Evolutionary conservation across 805 yeast genomes (phyloP), one percentile per base, ranked within the genome.

Genomic region (Nakazawaea anatomiae): DNA sequence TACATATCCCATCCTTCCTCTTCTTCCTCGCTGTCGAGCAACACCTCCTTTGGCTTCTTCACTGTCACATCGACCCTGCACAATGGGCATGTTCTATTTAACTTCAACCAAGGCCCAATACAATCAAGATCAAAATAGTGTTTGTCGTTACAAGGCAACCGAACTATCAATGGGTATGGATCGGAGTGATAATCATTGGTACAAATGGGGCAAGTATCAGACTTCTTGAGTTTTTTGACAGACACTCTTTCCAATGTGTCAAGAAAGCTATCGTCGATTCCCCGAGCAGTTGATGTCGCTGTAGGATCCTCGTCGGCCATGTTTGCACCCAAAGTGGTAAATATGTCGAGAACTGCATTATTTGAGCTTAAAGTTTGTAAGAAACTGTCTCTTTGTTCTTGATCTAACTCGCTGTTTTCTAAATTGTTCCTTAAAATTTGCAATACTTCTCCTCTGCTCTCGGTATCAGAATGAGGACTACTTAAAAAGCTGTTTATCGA

Each of bases 41-140:
- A 61, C 53, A 51, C 53, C 48, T 58, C 64, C 10, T 58, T 69
- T 63, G 58, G 67, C 64, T 69, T 78, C 70, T 69, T 78, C 47
- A 73, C 77, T 25, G 78, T 63, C 29, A 91, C 79, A 60, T 89
- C 84, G 54, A 77, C 80, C 56, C 98, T 74, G 62, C 97, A 92
- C 59, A 92, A 66, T 0, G 98, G 98, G 61, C 98, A 91, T 0
- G 89, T 85, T 1, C 77, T 70, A 58, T 85, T 81, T 47, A 82
- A 71, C 55, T 80, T 79, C 48, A 92, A 72, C 98, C 98, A 91
- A 0, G 96, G 94, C 0, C 86, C 85, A 39, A 92, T 82, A 64
- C 97, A 91, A 57, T 92, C 97, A 56, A 90, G 71, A 63, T 91
- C 98, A 66, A 87, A 91, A 41, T 75, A 75, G 65, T 91, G 98